These are phyloP conservation scores for Coprinellus micaceus DNA, from an alignment of 768 basidiomycete species.

Conservation along the genomic window DNA sequence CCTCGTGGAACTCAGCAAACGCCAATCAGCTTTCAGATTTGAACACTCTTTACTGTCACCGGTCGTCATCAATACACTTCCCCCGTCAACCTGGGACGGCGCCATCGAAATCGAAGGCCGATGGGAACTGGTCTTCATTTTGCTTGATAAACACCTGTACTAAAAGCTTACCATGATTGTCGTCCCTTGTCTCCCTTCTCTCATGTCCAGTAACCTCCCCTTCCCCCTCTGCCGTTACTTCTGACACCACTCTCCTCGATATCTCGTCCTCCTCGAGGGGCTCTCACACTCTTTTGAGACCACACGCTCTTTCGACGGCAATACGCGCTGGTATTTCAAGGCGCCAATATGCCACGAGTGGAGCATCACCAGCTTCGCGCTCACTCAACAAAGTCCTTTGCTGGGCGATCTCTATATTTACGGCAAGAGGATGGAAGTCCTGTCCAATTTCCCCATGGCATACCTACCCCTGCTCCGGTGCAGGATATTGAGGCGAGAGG, in stretches of 20 bases:
- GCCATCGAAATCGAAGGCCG: not conserved
- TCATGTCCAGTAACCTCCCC: not conserved
- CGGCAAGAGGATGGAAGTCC: not conserved
- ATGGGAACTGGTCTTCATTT: not conserved
- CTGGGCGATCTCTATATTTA: not conserved
- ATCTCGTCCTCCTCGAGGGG: not conserved
- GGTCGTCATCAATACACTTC: not conserved
- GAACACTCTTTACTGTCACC: not conserved
- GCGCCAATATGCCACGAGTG: not conserved
- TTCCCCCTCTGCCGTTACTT: not conserved
- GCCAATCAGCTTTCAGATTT: not conserved
- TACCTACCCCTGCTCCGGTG: not conserved
- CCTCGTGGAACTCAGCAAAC: not conserved
- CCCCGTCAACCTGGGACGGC: not conserved
- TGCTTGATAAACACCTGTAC: slow-evolving; percentile 2
- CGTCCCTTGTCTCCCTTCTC: not conserved
- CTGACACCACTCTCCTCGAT: not conserved
- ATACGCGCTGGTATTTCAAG: not conserved
- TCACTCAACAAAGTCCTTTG: not conserved
- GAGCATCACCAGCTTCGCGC: not conserved
- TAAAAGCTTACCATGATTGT: not conserved
- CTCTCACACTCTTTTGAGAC: not conserved
- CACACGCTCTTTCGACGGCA: not conserved
- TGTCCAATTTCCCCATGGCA: not conserved
- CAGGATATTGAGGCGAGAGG: not conserved